These are phyloP conservation scores for Oryza glumipatula DNA, from an alignment of 176 grass and related monocot genomes.

Conservation along the genomic window DNA sequence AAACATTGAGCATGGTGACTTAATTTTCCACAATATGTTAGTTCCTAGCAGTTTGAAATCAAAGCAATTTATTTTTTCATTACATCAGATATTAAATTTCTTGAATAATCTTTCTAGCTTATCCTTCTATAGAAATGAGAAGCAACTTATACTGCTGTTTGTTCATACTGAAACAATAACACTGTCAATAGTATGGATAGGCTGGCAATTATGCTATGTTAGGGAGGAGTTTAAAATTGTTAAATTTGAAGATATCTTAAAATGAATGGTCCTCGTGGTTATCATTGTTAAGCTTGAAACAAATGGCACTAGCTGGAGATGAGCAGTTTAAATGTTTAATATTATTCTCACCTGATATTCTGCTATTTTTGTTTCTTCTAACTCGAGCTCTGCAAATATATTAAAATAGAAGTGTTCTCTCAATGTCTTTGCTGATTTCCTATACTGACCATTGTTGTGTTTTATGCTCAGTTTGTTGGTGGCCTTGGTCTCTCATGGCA, in stretches of 20 bases:
- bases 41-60: neutral
- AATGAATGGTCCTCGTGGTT: neutral
- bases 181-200: neutral
- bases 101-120: neutral
- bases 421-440: neutral
- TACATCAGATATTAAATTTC: neutral
- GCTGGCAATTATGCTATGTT: neutral
- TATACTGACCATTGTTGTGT: slow-evolving; percentile 3
- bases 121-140: neutral
- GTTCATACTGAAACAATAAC: neutral
- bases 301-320: neutral
- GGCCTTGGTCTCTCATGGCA: slow-evolving; percentile 94
- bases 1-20: slow-evolving; percentile 6
- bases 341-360: neutral
- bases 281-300: slow-evolving; percentile 1
- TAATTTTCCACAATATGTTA: neutral
- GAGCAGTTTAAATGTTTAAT: neutral
- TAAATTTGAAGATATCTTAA: neutral
- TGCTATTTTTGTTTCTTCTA: neutral
- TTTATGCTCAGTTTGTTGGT: slow-evolving; percentile 79
- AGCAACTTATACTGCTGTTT: neutral
- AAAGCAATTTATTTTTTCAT: neutral
- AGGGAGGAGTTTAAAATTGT: neutral
- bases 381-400: neutral
- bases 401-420: neutral